phyloP scores from a whole-genome alignment of 345 rosid species.

The Stellera chamaejasme region DNA sequence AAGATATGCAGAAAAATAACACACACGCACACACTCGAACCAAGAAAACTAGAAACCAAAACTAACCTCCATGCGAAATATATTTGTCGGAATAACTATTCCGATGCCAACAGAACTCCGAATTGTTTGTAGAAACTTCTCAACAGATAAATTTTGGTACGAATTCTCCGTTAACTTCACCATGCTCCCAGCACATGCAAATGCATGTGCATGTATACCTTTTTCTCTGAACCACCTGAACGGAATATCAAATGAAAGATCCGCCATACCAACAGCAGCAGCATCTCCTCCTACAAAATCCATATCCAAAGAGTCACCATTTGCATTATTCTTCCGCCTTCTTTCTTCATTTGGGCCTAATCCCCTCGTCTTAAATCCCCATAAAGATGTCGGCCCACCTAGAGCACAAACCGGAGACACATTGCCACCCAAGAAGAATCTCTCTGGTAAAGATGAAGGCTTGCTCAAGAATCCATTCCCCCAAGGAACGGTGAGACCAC shows the following conservation, averaged over 20 bases:
- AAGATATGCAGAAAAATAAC: neutral
- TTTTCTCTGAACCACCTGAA: constrained; percentile 68
- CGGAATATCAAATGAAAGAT: constrained; percentile 90
- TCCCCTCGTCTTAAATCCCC: constrained; percentile 84
- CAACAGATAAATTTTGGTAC: constrained; percentile 41
- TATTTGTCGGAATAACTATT: constrained; percentile 64
- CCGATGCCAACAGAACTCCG: constrained; percentile 86
- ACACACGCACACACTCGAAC: too few species aligned
- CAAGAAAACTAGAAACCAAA: neutral
- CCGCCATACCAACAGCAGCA: constrained; percentile 80
- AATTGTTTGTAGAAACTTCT: constrained; percentile 47
- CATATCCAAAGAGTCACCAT: constrained; percentile 33
- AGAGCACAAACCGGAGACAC: constrained; percentile 65
- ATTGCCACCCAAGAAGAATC: constrained; percentile 90
- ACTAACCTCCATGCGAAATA: constrained; percentile 90
- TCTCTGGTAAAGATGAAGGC: constrained; percentile 70
- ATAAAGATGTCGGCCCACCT: constrained; percentile 77
- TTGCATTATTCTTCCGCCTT: constrained; percentile 38
- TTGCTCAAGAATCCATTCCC: constrained; percentile 50
- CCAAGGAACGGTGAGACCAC: constrained; percentile 72
- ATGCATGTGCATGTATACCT: constrained; percentile 83
- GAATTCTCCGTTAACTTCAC: constrained; percentile 68
- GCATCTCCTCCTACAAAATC: constrained; percentile 94
- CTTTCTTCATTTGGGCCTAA: constrained; percentile 75
- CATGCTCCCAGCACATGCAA: constrained; percentile 84